A percentile compares a stretch with the other conserved stretches of the same genome.
Conservation (phyloP, 208 protist genomes). For the Porcisia hertigi region DNA sequence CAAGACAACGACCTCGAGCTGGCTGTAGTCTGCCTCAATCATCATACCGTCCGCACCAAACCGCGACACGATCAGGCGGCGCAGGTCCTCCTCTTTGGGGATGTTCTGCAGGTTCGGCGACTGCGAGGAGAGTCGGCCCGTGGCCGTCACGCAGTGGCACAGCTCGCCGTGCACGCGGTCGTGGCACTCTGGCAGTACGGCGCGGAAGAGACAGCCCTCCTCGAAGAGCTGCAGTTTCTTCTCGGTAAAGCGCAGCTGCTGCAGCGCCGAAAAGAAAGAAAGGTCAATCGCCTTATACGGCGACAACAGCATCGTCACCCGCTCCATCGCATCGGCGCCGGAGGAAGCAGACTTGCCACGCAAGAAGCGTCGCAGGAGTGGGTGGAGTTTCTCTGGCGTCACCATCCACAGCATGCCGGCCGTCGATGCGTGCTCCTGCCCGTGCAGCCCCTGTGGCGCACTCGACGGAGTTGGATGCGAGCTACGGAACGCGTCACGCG, state of each 20-base stretch:
- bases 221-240: conserved; percentile 93
- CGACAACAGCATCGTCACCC: conserved; percentile 81
- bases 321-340: conserved; percentile 87
- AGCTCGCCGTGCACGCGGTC: conserved; percentile 89
- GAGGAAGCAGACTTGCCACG: conserved; percentile 69
- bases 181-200: conserved; percentile 82
- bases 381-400: conserved; percentile 74
- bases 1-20: conserved; percentile 90
- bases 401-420: conserved; percentile 86
- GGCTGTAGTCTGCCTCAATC: conserved; percentile 92
- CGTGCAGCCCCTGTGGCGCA: conserved; percentile 57
- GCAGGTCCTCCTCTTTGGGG: conserved; percentile 82
- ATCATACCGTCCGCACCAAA: conserved; percentile 83
- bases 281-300: conserved; percentile 83
- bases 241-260: conserved; percentile 90
- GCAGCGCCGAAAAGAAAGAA: conserved; percentile 87
- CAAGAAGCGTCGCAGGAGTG: conserved; percentile 63
- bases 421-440: conserved; percentile 85
- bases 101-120: conserved; percentile 92
- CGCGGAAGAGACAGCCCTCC: conserved; percentile 86
- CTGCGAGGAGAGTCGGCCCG: conserved; percentile 87
- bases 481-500: conserved; percentile 77
- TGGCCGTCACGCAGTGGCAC: conserved; percentile 88
- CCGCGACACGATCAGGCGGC: conserved; percentile 79
- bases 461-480: conserved; percentile 63